phyloP scores from a whole-genome alignment of 306 rosid species.

The Hippophae rhamnoides region DNA sequence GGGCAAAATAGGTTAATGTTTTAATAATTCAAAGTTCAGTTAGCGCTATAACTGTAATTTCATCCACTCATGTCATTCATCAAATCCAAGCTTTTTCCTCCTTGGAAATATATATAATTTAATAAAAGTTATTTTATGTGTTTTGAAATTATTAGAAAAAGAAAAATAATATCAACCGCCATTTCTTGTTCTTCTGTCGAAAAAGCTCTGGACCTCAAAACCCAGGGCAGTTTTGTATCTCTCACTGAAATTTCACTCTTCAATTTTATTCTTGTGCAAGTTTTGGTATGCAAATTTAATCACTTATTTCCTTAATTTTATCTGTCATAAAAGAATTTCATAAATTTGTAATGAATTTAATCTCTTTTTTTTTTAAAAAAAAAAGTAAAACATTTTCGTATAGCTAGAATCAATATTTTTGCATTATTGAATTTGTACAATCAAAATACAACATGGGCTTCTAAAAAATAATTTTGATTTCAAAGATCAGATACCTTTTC shows the following conservation, averaged over 20 bases:
- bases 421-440: background rate
- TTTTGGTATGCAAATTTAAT: conserved; percentile 22
- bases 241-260: background rate
- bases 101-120: background rate
- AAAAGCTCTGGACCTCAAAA: conserved; percentile 19
- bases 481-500: background rate
- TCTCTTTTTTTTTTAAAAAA: background rate
- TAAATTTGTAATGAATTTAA: background rate
- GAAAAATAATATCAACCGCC: conserved; percentile 18
- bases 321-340: background rate
- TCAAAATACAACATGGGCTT: background rate
- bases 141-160: background rate
- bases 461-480: background rate
- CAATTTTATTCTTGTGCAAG: conserved; percentile 15
- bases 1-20: conserved; percentile 14
- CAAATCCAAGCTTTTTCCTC: conserved; percentile 15
- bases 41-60: conserved; percentile 30
- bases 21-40: conserved; percentile 28
- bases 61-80: conserved; percentile 71
- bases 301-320: background rate
- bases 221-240: conserved; percentile 8
- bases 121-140: too few species aligned
- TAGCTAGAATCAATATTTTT: too few species aligned
- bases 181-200: conserved; percentile 18
- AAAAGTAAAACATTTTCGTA: too few species aligned